Evolutionary conservation across 2,329 filamentous ascomycete species (phyloP).

Genomic region (Alternaria sp.): DNA sequence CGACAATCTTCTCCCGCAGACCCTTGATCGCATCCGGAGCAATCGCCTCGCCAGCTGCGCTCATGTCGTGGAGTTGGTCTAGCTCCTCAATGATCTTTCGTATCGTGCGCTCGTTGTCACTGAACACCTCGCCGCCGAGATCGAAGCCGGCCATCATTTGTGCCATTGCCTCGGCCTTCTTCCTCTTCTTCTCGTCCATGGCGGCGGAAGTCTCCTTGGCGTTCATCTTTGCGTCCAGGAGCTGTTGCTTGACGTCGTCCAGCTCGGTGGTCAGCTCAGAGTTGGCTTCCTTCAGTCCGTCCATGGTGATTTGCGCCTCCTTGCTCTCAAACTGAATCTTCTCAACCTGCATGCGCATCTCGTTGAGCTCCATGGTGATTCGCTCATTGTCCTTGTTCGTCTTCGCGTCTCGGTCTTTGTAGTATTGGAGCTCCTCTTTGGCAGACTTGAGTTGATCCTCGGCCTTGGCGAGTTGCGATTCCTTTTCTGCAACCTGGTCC

Average conservation of each 20-base stretch:
- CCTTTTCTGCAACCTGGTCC: slow-evolving; percentile 93
- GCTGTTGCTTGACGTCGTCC: slow-evolving; percentile 94
- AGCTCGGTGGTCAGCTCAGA: slow-evolving; percentile 88
- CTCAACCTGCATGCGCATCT: slow-evolving; percentile 95
- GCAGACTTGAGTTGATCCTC: slow-evolving; percentile 83
- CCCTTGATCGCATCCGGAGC: slow-evolving; percentile 80
- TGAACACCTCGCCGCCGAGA: slow-evolving; percentile 89
- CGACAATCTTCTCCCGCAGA: slow-evolving; percentile 78
- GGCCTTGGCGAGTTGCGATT: slow-evolving; percentile 76
- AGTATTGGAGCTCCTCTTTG: slow-evolving; percentile 81
- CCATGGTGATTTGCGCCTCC: slow-evolving; percentile 97
- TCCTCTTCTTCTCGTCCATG: slow-evolving; percentile 96
- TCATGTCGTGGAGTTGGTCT: slow-evolving; percentile 78
- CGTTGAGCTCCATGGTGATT: slow-evolving; percentile 83
- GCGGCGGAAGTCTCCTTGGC: slow-evolving; percentile 91
- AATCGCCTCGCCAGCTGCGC: slow-evolving; percentile 77
- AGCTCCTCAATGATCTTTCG: slow-evolving; percentile 83
- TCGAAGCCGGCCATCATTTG: slow-evolving; percentile 99
- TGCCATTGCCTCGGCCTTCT: slow-evolving; percentile 99
- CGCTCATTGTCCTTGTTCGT: slow-evolving; percentile 90
- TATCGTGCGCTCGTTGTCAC: slow-evolving; percentile 87
- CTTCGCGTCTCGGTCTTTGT: slow-evolving; percentile 86
- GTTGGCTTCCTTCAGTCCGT: slow-evolving; percentile 95
- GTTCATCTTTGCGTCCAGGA: slow-evolving; percentile 94
- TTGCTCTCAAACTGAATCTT: slow-evolving; percentile 95